These are phyloP conservation scores for Pleoardoris graminearum DNA, from an alignment of 2,329 filamentous ascomycete genomes.

Conservation along the genomic window DNA sequence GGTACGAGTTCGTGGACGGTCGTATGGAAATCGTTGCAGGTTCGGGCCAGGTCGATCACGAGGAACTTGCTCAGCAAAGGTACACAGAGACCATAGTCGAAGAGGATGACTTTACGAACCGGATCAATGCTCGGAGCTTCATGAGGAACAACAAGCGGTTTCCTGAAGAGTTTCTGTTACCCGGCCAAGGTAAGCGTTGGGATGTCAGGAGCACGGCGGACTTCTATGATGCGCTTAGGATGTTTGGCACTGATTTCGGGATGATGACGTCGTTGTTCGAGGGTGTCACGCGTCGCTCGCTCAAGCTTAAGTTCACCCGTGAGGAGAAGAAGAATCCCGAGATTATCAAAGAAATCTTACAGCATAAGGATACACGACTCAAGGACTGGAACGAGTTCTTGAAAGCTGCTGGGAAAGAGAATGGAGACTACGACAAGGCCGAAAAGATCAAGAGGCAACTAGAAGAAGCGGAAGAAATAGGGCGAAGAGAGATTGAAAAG, in stretches of 20 bases:
- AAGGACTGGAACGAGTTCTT: slow-evolving; percentile 35
- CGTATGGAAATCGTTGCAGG: slow-evolving; percentile 72
- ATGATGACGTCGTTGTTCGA: slow-evolving; percentile 79
- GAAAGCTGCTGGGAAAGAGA: slow-evolving; percentile 31
- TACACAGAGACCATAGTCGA: slow-evolving; percentile 64
- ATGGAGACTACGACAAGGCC: slow-evolving; percentile 44
- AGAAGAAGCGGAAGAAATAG: slow-evolving; percentile 42
- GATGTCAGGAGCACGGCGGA: slow-evolving; percentile 69
- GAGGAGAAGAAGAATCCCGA: slow-evolving; percentile 71
- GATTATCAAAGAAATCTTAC: slow-evolving; percentile 66
- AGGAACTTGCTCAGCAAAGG: slow-evolving; percentile 62
- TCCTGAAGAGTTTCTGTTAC: slow-evolving; percentile 50
- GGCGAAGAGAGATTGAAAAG: slow-evolving; percentile 42
- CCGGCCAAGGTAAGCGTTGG: slow-evolving; percentile 60
- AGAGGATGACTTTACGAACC: slow-evolving; percentile 76
- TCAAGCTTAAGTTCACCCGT: slow-evolving; percentile 82
- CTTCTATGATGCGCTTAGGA: slow-evolving; percentile 74
- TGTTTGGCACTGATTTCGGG: slow-evolving; percentile 82
- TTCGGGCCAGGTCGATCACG: slow-evolving; percentile 69
- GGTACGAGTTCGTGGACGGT: slow-evolving; percentile 66
- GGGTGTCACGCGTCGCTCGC: slow-evolving; percentile 68
- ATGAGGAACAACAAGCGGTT: slow-evolving; percentile 62
- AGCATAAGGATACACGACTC: slow-evolving; percentile 37
- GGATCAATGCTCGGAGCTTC: slow-evolving; percentile 71
- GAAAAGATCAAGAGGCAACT: slow-evolving; percentile 39